These are phyloP conservation scores for Porphyrellus cyaneotinctus DNA, from an alignment of 768 basidiomycete genomes.

Conservation along the genomic window DNA sequence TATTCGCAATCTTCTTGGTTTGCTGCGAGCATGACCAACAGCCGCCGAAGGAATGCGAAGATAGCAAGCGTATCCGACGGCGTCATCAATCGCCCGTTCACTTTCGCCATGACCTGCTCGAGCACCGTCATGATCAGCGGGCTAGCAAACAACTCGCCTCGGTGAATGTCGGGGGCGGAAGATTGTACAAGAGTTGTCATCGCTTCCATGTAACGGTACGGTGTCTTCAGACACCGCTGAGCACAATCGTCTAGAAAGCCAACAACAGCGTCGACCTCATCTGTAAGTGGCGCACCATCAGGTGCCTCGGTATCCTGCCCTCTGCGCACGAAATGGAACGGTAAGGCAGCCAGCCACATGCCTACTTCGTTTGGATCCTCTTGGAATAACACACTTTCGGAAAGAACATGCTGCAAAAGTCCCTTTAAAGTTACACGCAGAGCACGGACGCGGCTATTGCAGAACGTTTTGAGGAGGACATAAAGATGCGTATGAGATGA, in stretches of 20 bases:
- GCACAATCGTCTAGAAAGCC: conserved; percentile 84
- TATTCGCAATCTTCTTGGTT: conserved; percentile 48
- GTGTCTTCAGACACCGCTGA: conserved; percentile 74
- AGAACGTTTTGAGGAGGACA: conserved; percentile 65
- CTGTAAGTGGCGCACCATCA: conserved; percentile 49
- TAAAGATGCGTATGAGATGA: conserved; percentile 63
- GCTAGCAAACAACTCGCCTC: conserved; percentile 47
- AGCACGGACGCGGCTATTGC: conserved; percentile 44
- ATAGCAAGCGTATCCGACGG: conserved; percentile 64
- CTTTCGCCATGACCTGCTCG: conserved; percentile 72
- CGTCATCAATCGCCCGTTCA: conserved; percentile 48
- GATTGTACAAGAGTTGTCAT: conserved; percentile 36
- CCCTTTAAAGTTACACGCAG: conserved; percentile 47
- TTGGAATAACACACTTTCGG: conserved; percentile 74
- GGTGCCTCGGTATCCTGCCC: conserved; percentile 39
- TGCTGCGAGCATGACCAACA: conserved; percentile 53
- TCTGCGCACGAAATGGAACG: conserved; percentile 36
- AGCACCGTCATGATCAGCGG: conserved; percentile 77
- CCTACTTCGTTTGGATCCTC: conserved; percentile 66
- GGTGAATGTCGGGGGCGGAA: conserved; percentile 7
- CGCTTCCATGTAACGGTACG: conserved; percentile 83
- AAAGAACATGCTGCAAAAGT: conserved; percentile 64
- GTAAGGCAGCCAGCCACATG: conserved; percentile 71
- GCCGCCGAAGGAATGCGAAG: conserved; percentile 56
- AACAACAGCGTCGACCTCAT: conserved; percentile 55